phyloP scores from a whole-genome alignment of 2,329 filamentous ascomycete genomes.

The Colletotrichum gloeosporioides region DNA sequence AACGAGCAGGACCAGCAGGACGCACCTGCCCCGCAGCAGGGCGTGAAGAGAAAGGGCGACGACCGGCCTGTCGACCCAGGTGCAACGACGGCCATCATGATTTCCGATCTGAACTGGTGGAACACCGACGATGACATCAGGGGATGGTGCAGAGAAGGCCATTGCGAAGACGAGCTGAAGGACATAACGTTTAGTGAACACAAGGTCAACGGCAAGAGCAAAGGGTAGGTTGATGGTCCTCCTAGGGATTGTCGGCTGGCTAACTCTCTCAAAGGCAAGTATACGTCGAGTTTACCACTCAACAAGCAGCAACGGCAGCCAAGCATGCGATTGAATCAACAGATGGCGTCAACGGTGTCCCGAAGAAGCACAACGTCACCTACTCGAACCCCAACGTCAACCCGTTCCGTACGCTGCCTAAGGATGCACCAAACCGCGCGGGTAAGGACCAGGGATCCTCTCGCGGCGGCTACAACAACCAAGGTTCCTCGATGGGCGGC shows the following conservation, averaged over 20 bases:
- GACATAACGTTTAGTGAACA: constrained; percentile 98
- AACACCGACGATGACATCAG: constrained; percentile 94
- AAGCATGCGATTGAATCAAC: constrained; percentile 82
- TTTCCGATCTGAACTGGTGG: constrained; percentile 97
- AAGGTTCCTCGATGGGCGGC: constrained; percentile 44
- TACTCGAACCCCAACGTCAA: constrained; percentile 82
- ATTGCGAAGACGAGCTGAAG: constrained; percentile 82
- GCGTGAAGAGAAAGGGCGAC: constrained; percentile 67
- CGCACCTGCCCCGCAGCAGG: constrained; percentile 50
- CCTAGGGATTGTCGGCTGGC: background rate
- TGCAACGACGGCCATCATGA: constrained; percentile 75
- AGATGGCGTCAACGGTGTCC: constrained; percentile 57
- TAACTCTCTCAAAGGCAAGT: constrained; percentile 60
- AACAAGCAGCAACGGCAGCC: constrained; percentile 83
- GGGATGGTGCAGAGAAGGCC: constrained; percentile 81
- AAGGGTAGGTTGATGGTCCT: constrained; percentile 68
- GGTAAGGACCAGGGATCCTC: constrained; percentile 68
- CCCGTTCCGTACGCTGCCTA: constrained; percentile 89
- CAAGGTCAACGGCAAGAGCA: constrained; percentile 98
- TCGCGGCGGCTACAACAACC: constrained; percentile 55
- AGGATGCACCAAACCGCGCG: constrained; percentile 78
- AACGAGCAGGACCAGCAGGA: constrained; percentile 29
- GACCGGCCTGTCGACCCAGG: constrained; percentile 63
- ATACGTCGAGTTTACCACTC: constrained; percentile 83
- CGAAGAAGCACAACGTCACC: constrained; percentile 74